Base-by-base conservation (phyloP, 805 yeast species). In the Teunomyces cretensis region DNA sequence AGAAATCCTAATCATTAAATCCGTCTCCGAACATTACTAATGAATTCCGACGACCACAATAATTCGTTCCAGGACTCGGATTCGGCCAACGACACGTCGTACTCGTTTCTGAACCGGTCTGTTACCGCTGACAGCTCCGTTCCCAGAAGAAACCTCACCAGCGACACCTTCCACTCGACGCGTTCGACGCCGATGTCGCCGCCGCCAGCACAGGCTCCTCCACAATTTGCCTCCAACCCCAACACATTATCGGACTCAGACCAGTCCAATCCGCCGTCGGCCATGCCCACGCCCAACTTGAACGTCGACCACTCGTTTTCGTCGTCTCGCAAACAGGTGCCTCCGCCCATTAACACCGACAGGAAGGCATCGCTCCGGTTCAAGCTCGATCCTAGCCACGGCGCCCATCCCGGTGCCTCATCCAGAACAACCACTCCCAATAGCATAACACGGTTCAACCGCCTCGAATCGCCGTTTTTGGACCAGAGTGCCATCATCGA, bases 291-390 rank as follows among this genome's bases (percentile, higher is more conserved):
- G 1, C 65, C 65, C 13, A 57, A 57, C 37, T 15, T 62, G 17
- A 52, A 53, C 28, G 44, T 49, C 5, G 61, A 54, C 15, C 46
- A 13, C 16, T 32, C 49, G 37, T 42, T 51, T 44, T 15, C 44
- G 19, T 15, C 44, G 19, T 16, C 30, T 7, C 13, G 26, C 3
- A 16, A 44, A 22, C 28, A 26, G 12, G 28, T 26, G 4, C 9
- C 30, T 9, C 41, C 49, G 33, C 37, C 54, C 2, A 30, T 26
- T 14, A 41, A 30, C 26, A 39, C 49, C 5, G 50, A 48, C 9
- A 48, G 62, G 19, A 62, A 55, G 41, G 58, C 62, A 1, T 54
- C 64, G 3, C 55, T 69, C 6, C 56, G 71, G 22, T 68, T 69
- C 49, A 52, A 65, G 36, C 47, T 67, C 9, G 70, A 72, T 35